phyloP scores from a whole-genome alignment of 2,329 filamentous ascomycete species.

The Talaromyces pinophilus region DNA sequence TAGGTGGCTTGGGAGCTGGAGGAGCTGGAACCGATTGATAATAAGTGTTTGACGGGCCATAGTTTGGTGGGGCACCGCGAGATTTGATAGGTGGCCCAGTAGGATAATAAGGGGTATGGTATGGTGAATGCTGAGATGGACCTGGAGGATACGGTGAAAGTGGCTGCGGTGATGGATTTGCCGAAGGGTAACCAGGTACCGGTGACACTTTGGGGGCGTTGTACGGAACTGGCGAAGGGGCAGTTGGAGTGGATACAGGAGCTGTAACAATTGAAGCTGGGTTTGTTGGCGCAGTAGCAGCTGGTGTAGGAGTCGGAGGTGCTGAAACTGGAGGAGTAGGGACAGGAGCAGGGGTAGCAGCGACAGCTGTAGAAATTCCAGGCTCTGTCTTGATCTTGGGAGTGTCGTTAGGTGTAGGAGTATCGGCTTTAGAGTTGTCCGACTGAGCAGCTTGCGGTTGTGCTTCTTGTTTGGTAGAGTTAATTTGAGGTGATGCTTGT shows the following conservation, averaged over 20 bases:
- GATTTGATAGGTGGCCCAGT: conserved; percentile 39
- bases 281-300: background rate
- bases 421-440: background rate
- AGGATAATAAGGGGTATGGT: conserved; percentile 37
- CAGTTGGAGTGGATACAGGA: conserved; percentile 18
- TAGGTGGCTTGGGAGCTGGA: conserved; percentile 41
- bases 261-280: background rate
- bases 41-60: conserved; percentile 37
- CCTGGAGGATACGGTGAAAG: conserved; percentile 30
- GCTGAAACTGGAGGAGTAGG: conserved; percentile 5
- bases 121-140: conserved; percentile 31
- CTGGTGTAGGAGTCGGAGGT: conserved; percentile 19
- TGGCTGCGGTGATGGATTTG: conserved; percentile 28
- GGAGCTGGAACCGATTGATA: conserved; percentile 36
- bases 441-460: conserved; percentile 10
- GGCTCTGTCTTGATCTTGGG: conserved; percentile 37
- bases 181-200: conserved; percentile 30
- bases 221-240: conserved; percentile 23
- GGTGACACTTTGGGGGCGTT: conserved; percentile 29
- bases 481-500: conserved; percentile 21
- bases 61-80: conserved; percentile 33
- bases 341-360: background rate
- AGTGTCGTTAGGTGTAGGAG: conserved; percentile 17
- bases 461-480: conserved; percentile 19
- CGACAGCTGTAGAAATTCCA: conserved; percentile 13